Evolutionary conservation across 2,329 filamentous ascomycete species (phyloP).

Genomic region (Aspergillus transmontanensis): DNA sequence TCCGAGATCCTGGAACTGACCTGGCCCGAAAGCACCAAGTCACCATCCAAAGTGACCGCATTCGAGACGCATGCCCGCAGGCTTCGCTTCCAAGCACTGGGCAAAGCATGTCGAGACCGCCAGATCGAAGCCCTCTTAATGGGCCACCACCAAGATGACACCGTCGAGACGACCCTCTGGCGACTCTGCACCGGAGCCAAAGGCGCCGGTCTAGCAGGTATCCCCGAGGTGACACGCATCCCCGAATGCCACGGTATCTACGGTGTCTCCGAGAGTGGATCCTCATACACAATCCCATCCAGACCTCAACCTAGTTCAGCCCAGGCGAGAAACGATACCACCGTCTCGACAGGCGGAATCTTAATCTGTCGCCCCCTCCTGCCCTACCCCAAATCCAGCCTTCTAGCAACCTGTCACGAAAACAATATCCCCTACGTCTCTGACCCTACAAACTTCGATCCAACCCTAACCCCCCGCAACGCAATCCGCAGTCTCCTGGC

Average conservation of each 20-base stretch:
- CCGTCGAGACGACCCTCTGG: constrained; percentile 86
- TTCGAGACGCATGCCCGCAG: constrained; percentile 77
- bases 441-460: constrained; percentile 79
- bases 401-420: constrained; percentile 68
- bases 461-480: constrained; percentile 77
- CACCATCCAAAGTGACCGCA: constrained; percentile 48
- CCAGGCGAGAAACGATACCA: not conserved
- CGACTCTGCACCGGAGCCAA: constrained; percentile 69
- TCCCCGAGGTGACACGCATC: constrained; percentile 66
- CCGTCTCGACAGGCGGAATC: constrained; percentile 38
- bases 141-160: constrained; percentile 88
- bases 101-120: constrained; percentile 57
- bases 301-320: not conserved
- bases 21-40: constrained; percentile 49
- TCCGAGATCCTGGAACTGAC: constrained; percentile 46
- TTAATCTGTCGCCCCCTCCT: constrained; percentile 42
- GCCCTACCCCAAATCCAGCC: constrained; percentile 65
- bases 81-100: constrained; percentile 73
- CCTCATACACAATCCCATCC: constrained; percentile 35
- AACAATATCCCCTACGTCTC: constrained; percentile 75
- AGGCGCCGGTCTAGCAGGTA: constrained; percentile 72
- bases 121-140: constrained; percentile 67
- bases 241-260: constrained; percentile 80
- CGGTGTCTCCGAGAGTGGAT: constrained; percentile 69
- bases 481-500: constrained; percentile 70